Evolutionary conservation across 2,329 filamentous ascomycete genomes (phyloP), one percentile per base, ranked within the genome.

Genomic region (Polychaeton citri): DNA sequence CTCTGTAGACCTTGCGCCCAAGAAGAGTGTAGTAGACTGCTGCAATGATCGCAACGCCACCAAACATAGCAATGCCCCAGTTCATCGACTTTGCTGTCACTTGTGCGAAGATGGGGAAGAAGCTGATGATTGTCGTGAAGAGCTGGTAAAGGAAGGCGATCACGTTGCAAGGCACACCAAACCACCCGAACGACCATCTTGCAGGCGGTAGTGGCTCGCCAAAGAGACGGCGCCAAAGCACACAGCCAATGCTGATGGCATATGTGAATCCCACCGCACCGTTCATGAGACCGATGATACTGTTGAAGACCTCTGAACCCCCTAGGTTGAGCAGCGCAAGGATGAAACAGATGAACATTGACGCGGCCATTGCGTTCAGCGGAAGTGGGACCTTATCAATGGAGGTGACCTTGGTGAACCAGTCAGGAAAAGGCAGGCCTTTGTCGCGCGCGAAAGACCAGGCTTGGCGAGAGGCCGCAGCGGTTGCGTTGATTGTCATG

Each of bases 241-340:
- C 21, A 13, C 21, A 26, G 21, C 21, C 21, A 13, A 26, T 26
- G 17, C 49, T 52, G 21, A 58, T 48, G 19, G 53, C 44, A 39
- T 59, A 59, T 4, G 53, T 58, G 31, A 42, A 43, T 38, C 47
- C 43, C 20, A 52, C 41, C 8, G 42, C 44, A n/a, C 42, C 42
- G n/a, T 44, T 47, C 40, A 58, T 48, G 17, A 59, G 49, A 3
- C 50, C 54, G 2, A 53, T 47, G 1, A 54, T 45, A 0, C 51
- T 53, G 38, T 58, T 58, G 38, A 58, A 57, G 9, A 53, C 55
- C n/a, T 50, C 43, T 2, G 46, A 48, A 15, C 54, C 57, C 6
- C 57, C 56, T 18, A 60, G 47, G 13, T 53, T 47, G 42, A 61
- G 55, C 28, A 59, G 45, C 15, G 49, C 47, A 18, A 61, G 50